Conservation (phyloP, 2,329 filamentous ascomycete species). For the Aspergillus sojae region DNA sequence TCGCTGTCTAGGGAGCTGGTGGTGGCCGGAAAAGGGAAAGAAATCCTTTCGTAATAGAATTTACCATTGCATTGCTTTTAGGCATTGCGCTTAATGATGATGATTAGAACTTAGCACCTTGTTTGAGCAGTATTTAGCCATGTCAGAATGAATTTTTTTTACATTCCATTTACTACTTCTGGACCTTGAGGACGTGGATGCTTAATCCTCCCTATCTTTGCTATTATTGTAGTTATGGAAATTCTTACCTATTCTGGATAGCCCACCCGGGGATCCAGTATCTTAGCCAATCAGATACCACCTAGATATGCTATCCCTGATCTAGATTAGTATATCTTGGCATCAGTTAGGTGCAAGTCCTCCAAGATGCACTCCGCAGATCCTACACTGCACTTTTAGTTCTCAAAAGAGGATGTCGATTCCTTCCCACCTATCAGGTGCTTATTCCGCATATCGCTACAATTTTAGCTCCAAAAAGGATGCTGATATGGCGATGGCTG, state of each 20-base stretch:
- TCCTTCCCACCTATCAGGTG: no score
- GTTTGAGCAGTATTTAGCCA: background rate
- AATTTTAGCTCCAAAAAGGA: no score
- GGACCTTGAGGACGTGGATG: background rate
- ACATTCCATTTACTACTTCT: background rate
- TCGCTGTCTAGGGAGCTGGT: background rate
- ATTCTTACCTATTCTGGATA: background rate
- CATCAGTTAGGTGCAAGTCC: background rate
- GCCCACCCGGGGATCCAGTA: background rate
- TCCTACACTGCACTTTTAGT: no score
- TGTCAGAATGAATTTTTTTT: constrained; percentile 1
- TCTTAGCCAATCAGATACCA: background rate
- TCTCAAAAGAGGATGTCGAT: no score
- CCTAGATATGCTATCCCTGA: background rate
- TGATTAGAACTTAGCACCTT: constrained; percentile 2
- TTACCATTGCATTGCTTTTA: background rate
- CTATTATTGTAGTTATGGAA: background rate
- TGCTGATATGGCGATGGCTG: no score
- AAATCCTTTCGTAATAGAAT: background rate
- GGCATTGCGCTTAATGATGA: background rate
- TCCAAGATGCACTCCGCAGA: no score
- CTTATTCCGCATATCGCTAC: no score
- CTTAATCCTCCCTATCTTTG: background rate
- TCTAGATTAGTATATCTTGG: background rate
- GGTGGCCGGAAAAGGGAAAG: background rate